Conservation (phyloP, 2,329 filamentous ascomycete species). For the Talaromyces sp. region DNA sequence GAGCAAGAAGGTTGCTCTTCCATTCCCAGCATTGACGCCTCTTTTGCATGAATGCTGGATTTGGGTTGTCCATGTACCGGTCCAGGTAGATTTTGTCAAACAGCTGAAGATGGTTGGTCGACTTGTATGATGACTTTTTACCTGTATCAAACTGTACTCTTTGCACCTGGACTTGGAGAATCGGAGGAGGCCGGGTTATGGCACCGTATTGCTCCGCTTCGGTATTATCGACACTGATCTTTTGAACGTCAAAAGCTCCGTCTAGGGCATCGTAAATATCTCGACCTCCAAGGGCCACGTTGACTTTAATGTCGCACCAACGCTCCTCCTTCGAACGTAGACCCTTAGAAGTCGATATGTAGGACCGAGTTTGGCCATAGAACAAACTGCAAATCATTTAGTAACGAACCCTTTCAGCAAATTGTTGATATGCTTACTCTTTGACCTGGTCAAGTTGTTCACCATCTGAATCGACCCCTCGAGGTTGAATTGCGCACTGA, state of each 20-base stretch:
- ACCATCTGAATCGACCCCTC: conserved; percentile 65
- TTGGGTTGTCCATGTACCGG: conserved; percentile 72
- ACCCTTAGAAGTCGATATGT: conserved; percentile 49
- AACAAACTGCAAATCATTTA: conserved; percentile 45
- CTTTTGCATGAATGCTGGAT: conserved; percentile 63
- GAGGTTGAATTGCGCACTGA: conserved; percentile 81
- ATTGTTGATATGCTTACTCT: conserved; percentile 48
- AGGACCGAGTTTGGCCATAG: conserved; percentile 51
- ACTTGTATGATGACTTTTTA: conserved; percentile 66
- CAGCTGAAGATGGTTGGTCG: conserved; percentile 76
- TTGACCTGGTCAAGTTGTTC: conserved; percentile 83
- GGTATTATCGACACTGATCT: conserved; percentile 67
- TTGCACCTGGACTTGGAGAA: conserved; percentile 88
- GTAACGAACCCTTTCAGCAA: background rate
- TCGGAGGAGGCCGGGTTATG: conserved; percentile 75
- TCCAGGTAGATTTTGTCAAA: conserved; percentile 83
- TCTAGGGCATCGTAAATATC: conserved; percentile 85
- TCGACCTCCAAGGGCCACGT: conserved; percentile 59
- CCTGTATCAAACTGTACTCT: conserved; percentile 72
- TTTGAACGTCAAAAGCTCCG: conserved; percentile 78
- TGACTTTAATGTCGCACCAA: conserved; percentile 66
- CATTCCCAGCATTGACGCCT: conserved; percentile 75
- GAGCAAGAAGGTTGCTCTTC: conserved; percentile 63
- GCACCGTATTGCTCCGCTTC: conserved; percentile 67
- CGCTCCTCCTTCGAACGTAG: conserved; percentile 57